Conservation (phyloP, 139 green algal genomes). For the Nannochloris sp. region DNA sequence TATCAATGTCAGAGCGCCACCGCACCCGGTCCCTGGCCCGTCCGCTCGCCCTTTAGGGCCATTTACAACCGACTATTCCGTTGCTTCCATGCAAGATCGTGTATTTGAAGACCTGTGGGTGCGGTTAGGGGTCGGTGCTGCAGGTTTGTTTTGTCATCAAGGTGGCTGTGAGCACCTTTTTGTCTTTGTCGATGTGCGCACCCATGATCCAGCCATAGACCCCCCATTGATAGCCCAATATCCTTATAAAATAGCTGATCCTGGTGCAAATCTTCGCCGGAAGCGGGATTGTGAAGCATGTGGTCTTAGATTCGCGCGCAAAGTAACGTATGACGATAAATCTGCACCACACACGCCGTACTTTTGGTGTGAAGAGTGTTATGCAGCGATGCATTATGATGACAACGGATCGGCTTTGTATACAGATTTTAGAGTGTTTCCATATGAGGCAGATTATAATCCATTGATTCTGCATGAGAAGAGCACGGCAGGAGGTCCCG, state of each 20-base stretch:
- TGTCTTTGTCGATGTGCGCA: conserved; percentile 41
- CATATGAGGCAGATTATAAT: conserved; percentile 32
- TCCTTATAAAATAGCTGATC: conserved; percentile 16
- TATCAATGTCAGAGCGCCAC: conserved; percentile 6
- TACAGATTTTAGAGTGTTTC: conserved; percentile 23
- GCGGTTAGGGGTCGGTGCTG: conserved; percentile 25
- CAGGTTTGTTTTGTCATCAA: conserved; percentile 55
- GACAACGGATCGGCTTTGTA: conserved; percentile 10
- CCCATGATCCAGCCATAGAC: conserved; percentile 25
- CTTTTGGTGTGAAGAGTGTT: conserved; percentile 56
- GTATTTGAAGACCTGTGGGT: conserved; percentile 28
- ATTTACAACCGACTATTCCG: conserved; percentile 13
- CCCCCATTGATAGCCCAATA: conserved; percentile 30
- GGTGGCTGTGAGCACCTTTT: conserved; percentile 63
- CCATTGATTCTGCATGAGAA: too few relatives aligned
- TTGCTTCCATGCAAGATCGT: conserved; percentile 25
- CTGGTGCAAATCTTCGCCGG: not conserved
- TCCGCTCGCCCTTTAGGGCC: not conserved
- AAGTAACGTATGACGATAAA: conserved; percentile 53
- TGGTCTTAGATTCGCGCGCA: conserved; percentile 16
- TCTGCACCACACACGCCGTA: conserved; percentile 36
- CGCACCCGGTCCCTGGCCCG: not conserved
- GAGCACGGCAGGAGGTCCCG: too few relatives aligned
- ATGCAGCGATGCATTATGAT: conserved; percentile 45
- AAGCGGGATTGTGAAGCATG: conserved; percentile 43